These are phyloP conservation scores for Catharanthus roseus DNA, from an alignment of 257 asterid species.

Conservation along the genomic window DNA sequence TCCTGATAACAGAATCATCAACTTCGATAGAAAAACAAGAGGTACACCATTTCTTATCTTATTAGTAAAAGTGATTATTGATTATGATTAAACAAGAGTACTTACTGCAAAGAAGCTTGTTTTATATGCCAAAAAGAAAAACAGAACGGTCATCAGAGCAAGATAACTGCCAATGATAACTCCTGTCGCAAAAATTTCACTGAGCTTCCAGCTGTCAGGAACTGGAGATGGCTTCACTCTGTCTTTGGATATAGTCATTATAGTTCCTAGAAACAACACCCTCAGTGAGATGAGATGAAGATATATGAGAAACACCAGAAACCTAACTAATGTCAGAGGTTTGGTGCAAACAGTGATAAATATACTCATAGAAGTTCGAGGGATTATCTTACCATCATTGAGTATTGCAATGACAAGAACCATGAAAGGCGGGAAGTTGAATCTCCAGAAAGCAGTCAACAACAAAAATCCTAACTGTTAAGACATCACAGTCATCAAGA, in stretches of 20 bases:
- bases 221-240: constrained; percentile 61
- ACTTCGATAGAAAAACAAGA: background rate
- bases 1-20: background rate
- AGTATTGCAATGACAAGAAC: constrained; percentile 68
- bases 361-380: background rate
- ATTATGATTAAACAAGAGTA: background rate
- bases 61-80: background rate
- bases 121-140: constrained; percentile 42
- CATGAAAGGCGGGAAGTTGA: constrained; percentile 69
- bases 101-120: constrained; percentile 47
- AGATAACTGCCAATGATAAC: constrained; percentile 53
- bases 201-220: constrained; percentile 60
- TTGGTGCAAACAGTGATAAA: background rate
- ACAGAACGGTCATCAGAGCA: constrained; percentile 54
- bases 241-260: constrained; percentile 62
- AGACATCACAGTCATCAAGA: constrained; percentile 4
- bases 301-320: background rate
- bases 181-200: constrained; percentile 58
- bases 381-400: constrained; percentile 43
- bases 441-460: constrained; percentile 58
- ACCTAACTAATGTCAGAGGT: background rate
- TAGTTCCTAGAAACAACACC: constrained; percentile 37
- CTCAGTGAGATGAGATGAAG: background rate
- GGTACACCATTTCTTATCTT: background rate
- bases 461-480: constrained; percentile 57